Conservation (phyloP, 768 basidiomycete species). For the Tulasnella sp. region DNA sequence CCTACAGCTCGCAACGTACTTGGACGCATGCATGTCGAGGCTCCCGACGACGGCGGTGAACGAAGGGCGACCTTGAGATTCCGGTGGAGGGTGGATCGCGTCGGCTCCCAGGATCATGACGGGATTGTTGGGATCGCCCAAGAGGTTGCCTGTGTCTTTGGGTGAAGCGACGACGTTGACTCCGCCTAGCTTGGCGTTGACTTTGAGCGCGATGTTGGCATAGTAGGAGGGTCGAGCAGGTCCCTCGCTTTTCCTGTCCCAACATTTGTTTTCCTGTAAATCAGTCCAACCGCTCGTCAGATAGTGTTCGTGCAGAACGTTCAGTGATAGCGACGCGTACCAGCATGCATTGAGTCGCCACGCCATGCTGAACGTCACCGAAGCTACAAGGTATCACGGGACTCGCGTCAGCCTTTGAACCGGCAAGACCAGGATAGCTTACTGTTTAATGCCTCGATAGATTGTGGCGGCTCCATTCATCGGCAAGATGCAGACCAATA, state of each 20-base stretch:
- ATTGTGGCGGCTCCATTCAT: conserved; percentile 69
- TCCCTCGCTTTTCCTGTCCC: not conserved
- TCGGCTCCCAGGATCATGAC: conserved; percentile 63
- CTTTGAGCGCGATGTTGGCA: conserved; percentile 35
- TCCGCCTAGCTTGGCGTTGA: conserved; percentile 79
- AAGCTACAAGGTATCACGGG: conserved; percentile 41
- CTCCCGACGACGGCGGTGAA: conserved; percentile 76
- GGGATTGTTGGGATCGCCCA: conserved; percentile 64
- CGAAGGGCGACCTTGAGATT: conserved; percentile 67
- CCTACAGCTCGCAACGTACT: conserved; percentile 56
- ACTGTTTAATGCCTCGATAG: conserved; percentile 75
- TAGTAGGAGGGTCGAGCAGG: not conserved
- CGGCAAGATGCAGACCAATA: conserved; percentile 57
- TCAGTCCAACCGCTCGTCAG: not conserved
- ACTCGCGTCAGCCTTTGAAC: not conserved
- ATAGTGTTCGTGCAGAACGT: no score
- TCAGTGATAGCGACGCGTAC: not conserved
- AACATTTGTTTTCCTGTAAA: conserved; percentile 14
- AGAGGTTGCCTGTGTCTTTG: conserved; percentile 45
- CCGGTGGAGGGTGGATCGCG: conserved; percentile 59
- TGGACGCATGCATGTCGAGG: conserved; percentile 66
- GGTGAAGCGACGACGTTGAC: conserved; percentile 73
- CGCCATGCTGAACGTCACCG: conserved; percentile 62
- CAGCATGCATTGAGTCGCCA: conserved; percentile 66
- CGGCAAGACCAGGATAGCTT: conserved; percentile 27